A percentile compares a stretch with the other conserved stretches of the same genome.
Evolutionary conservation across 306 rosid species (phyloP).

Genomic region (Senna tora): DNA sequence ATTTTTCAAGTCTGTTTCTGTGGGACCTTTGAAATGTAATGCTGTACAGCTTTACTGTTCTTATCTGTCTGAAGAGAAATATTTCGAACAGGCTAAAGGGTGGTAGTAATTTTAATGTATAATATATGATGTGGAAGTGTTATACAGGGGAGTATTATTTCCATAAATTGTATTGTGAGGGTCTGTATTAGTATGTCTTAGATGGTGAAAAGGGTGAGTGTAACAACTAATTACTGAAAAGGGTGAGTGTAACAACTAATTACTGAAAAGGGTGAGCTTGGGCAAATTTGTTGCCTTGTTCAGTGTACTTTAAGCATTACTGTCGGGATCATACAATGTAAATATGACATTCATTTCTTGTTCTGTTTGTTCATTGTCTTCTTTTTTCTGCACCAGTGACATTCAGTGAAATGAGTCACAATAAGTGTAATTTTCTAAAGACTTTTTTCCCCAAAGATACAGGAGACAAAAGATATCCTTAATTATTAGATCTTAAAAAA

Average conservation of each 20-base stretch:
- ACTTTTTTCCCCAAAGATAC: no score
- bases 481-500: no score
- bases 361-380: no score
- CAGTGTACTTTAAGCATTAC: background rate
- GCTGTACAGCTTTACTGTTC: conserved; percentile 11
- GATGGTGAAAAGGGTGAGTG: no score
- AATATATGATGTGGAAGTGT: background rate
- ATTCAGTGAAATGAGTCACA: no score
- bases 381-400: no score
- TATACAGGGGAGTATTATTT: background rate
- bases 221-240: no score
- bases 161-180: no score
- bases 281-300: background rate
- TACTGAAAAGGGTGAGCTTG: background rate
- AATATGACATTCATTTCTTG: no score
- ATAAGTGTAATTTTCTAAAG: no score
- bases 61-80: background rate
- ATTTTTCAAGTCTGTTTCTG: conserved; percentile 3
- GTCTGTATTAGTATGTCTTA: no score
- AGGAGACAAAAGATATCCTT: no score
- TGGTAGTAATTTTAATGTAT: background rate
- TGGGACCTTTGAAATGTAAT: conserved; percentile 7
- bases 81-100: background rate
- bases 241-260: background rate
- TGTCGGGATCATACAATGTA: background rate